Conservation (phyloP, 2,329 filamentous ascomycete genomes). For the Ceratocystiopsis minuta region DNA sequence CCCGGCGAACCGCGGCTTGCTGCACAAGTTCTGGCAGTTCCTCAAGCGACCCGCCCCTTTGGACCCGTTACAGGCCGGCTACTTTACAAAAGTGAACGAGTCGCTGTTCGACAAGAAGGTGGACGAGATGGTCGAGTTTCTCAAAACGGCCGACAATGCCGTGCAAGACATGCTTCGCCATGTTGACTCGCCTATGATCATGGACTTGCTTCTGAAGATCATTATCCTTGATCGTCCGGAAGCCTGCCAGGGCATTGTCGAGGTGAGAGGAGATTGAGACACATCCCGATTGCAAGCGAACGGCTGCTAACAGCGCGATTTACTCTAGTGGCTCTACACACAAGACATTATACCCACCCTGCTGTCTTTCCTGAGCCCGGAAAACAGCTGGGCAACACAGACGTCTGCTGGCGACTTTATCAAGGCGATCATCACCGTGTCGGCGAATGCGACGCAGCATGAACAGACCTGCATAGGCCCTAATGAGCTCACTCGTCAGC, state of each 20-base stretch:
- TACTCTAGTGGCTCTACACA: conserved; percentile 88
- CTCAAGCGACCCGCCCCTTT: conserved; percentile 68
- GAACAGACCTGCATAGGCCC: conserved; percentile 98
- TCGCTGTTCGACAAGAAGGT: conserved; percentile 96
- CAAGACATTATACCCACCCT: conserved; percentile 76
- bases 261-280: conserved; percentile 40
- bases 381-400: conserved; percentile 77
- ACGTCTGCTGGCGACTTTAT: conserved; percentile 94
- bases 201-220: conserved; percentile 92
- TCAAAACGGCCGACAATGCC: conserved; percentile 68
- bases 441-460: conserved; percentile 92
- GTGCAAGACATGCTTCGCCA: conserved; percentile 77
- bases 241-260: conserved; percentile 79
- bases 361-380: conserved; percentile 68
- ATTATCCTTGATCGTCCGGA: conserved; percentile 90
- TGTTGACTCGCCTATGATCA: conserved; percentile 93
- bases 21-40: conserved; percentile 84
- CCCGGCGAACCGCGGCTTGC: conserved; percentile 42
- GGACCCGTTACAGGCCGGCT: conserved; percentile 84
- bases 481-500: conserved; percentile 85
- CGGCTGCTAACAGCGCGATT: conserved; percentile 23
- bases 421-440: conserved; percentile 97
- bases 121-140: conserved; percentile 82
- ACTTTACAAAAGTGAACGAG: conserved; percentile 98
- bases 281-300: background rate